A percentile compares a stretch with the other conserved stretches of the same genome.
Conservation (phyloP, 768 basidiomycete species). For the Podaxis rugospora region DNA sequence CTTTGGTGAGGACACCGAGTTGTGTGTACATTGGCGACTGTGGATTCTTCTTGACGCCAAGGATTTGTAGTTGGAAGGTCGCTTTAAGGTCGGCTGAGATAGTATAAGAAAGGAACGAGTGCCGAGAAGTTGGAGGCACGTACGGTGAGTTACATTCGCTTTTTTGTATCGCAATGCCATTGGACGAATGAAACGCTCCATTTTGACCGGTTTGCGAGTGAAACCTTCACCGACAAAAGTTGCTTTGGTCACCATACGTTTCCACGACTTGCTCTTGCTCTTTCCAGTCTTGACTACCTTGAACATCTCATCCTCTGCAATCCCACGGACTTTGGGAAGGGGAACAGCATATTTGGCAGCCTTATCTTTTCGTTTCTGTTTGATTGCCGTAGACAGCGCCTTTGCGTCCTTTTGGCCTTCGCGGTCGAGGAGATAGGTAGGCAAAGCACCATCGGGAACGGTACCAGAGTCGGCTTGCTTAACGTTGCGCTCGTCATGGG, state of each 20-base stretch:
- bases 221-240: slow-evolving; percentile 99
- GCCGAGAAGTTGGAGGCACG: slow-evolving; percentile 18
- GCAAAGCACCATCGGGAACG: slow-evolving; percentile 86
- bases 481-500: slow-evolving; percentile 97
- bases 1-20: slow-evolving; percentile 96
- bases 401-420: slow-evolving; percentile 99
- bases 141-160: slow-evolving; percentile 98
- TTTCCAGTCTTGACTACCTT: slow-evolving; percentile 98
- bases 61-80: slow-evolving; percentile 96
- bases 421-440: slow-evolving; percentile 93
- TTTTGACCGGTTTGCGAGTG: slow-evolving; percentile 97
- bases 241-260: slow-evolving; percentile 98
- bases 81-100: slow-evolving; percentile 88
- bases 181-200: slow-evolving; percentile 96
- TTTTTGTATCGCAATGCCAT: slow-evolving; percentile 98
- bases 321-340: slow-evolving; percentile 93
- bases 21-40: slow-evolving; percentile 98
- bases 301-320: slow-evolving; percentile 99
- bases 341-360: slow-evolving; percentile 98
- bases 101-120: not conserved
- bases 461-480: slow-evolving; percentile 86
- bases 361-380: slow-evolving; percentile 98
- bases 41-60: slow-evolving; percentile 99
- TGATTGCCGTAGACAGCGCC: slow-evolving; percentile 91
- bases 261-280: slow-evolving; percentile 95